phyloP scores from a whole-genome alignment of 148 eudicot species.

The Gaultheria prostrata region DNA sequence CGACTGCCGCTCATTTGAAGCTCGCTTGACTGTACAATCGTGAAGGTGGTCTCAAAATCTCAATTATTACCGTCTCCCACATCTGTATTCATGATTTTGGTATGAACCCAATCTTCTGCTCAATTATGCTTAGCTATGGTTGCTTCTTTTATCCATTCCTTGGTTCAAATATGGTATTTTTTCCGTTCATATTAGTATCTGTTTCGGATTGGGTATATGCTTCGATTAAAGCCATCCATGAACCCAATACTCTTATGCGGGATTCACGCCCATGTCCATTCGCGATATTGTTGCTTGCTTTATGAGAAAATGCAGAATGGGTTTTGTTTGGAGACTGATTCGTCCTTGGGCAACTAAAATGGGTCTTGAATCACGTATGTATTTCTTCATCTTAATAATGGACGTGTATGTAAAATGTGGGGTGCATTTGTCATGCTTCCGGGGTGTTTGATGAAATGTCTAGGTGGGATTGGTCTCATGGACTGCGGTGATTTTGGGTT shows the following conservation, averaged over 20 bases:
- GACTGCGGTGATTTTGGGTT: conserved; percentile 52
- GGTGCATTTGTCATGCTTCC: conserved; percentile 23
- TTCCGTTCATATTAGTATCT: no score
- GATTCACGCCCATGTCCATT: conserved; percentile 28
- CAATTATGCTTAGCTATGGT: no score
- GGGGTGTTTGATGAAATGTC: conserved; percentile 61
- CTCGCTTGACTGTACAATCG: no score
- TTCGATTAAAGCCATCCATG: conserved; percentile 4
- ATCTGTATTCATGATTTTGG: no score
- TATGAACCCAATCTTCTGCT: no score
- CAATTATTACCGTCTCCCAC: no score
- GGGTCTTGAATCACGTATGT: conserved; percentile 30
- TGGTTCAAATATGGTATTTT: no score
- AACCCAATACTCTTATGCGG: conserved; percentile 26
- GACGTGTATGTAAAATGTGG: conserved; percentile 40
- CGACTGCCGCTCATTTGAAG: no score
- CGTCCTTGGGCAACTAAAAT: conserved; percentile 26
- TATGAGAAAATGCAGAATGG: background rate
- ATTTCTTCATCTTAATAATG: conserved; percentile 29
- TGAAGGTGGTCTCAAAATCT: no score
- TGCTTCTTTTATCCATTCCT: no score
- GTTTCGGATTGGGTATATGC: no score
- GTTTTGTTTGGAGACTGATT: conserved; percentile 12
- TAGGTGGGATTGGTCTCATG: conserved; percentile 64
- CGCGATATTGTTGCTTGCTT: conserved; percentile 14